These are phyloP conservation scores for Solanum corneliomulleri DNA, from an alignment of 257 asterid genomes.

Conservation along the genomic window DNA sequence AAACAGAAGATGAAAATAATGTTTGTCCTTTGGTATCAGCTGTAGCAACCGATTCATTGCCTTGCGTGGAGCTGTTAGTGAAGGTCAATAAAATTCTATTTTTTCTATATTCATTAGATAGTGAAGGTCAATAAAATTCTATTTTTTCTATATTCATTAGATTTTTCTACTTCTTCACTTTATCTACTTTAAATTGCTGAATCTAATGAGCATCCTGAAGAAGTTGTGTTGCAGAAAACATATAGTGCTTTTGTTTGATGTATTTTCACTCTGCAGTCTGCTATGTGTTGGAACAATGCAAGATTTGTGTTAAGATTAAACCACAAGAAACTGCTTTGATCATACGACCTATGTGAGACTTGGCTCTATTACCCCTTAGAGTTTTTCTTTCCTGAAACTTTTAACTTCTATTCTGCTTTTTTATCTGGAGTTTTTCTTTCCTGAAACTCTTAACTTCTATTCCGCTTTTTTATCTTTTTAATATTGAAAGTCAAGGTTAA, in stretches of 20 bases:
- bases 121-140: slow-evolving; percentile 39
- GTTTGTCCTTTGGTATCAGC: slow-evolving; percentile 76
- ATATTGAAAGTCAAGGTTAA: neutral
- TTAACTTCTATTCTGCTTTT: neutral
- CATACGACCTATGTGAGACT: neutral
- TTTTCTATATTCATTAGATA: neutral
- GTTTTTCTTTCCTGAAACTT: neutral
- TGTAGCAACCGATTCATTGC: slow-evolving; percentile 84
- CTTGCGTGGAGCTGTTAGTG: slow-evolving; percentile 45
- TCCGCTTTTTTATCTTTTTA: neutral
- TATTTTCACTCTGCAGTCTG: neutral
- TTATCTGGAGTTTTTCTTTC: neutral
- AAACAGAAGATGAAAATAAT: slow-evolving; percentile 58
- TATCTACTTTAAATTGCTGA: neutral
- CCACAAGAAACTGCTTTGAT: neutral
- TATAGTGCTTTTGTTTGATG: neutral
- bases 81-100: too few species aligned
- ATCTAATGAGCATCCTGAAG: neutral
- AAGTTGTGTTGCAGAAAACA: neutral
- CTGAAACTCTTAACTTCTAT: neutral
- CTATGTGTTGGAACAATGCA: neutral
- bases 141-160: neutral
- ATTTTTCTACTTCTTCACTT: neutral
- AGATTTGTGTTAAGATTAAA: neutral
- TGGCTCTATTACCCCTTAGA: neutral